A percentile compares a stretch with the other conserved stretches of the same genome.
phyloP scores from a whole-genome alignment of 768 basidiomycete species.

The Lentinus tigrinus region DNA sequence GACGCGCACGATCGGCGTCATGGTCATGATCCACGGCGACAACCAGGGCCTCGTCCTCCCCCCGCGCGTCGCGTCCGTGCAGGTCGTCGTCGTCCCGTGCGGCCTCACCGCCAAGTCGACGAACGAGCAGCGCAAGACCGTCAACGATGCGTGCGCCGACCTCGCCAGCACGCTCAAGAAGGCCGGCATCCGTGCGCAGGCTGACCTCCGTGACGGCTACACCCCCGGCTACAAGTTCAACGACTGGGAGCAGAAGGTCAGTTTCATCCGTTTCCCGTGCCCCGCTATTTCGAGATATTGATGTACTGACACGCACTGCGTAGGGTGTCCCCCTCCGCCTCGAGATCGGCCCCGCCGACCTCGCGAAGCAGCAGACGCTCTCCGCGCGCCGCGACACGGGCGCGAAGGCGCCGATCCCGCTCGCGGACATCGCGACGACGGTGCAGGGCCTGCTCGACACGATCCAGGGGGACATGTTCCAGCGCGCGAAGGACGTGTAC shows the following conservation, averaged over 20 bases:
- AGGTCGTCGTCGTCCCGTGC: constrained; percentile 90
- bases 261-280: constrained; percentile 11
- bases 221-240: constrained; percentile 99
- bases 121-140: constrained; percentile 62
- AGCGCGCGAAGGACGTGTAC: constrained; percentile 71
- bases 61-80: constrained; percentile 92
- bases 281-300: neutral
- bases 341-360: constrained; percentile 93
- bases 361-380: constrained; percentile 78
- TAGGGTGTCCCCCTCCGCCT: constrained; percentile 96
- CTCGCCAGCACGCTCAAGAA: constrained; percentile 73
- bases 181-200: constrained; percentile 77
- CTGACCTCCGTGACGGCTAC: constrained; percentile 92
- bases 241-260: constrained; percentile 97
- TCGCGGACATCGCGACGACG: constrained; percentile 44
- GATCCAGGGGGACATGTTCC: constrained; percentile 90
- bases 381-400: constrained; percentile 81
- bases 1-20: constrained; percentile 94
- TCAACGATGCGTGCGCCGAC: constrained; percentile 77
- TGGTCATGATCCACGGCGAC: constrained; percentile 99
- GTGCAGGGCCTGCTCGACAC: constrained; percentile 72
- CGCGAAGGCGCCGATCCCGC: constrained; percentile 54
- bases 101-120: constrained; percentile 87
- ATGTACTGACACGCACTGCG: neutral
- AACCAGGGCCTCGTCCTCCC: constrained; percentile 96